Percentiles rank a stretch among this genome's conserved stretches.
phyloP scores from a whole-genome alignment of 2,329 filamentous ascomycete species.

The Ophiostoma fasciatum region DNA sequence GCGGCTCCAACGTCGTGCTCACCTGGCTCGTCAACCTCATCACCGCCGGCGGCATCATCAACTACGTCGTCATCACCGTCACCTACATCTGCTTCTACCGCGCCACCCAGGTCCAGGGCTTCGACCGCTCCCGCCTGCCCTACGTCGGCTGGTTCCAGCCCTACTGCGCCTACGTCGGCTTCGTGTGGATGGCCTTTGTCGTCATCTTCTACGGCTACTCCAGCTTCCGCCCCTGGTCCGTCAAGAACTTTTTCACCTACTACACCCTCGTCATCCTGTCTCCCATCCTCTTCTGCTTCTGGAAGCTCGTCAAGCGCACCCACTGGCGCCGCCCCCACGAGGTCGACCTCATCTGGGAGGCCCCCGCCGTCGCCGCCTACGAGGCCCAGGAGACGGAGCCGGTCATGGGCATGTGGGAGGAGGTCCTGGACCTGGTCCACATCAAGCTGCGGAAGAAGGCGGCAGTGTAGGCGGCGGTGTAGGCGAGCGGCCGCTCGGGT shows the following conservation, averaged over 20 bases:
- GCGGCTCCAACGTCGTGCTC: conserved; percentile 22
- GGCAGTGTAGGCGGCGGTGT: no score
- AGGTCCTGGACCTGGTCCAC: conserved; percentile 6
- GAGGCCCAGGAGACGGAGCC: conserved; percentile 10
- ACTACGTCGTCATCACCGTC: conserved; percentile 27
- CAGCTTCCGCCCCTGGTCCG: conserved; percentile 31
- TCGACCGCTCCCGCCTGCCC: conserved; percentile 20
- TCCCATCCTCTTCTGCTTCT: conserved; percentile 38
- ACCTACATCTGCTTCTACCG: conserved; percentile 24
- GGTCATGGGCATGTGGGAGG: conserved; percentile 6
- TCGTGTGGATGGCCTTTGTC: conserved; percentile 9
- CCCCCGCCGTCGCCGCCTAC: conserved; percentile 23
- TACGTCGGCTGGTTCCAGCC: conserved; percentile 25
- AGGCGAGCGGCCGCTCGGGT: no score
- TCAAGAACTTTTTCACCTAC: conserved; percentile 33
- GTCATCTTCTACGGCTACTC: conserved; percentile 37
- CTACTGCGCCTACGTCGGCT: conserved; percentile 21
- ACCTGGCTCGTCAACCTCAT: conserved; percentile 28
- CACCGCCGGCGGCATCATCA: conserved; percentile 27
- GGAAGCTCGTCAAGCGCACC: conserved; percentile 50
- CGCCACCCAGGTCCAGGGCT: conserved; percentile 23
- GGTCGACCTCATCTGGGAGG: conserved; percentile 38
- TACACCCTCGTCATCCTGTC: conserved; percentile 43
- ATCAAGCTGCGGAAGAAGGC: neutral
- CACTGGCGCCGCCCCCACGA: conserved; percentile 27